These are phyloP conservation scores for Picea sitchensis DNA, from an alignment of 75 land plant genomes.

Conservation along the genomic window DNA sequence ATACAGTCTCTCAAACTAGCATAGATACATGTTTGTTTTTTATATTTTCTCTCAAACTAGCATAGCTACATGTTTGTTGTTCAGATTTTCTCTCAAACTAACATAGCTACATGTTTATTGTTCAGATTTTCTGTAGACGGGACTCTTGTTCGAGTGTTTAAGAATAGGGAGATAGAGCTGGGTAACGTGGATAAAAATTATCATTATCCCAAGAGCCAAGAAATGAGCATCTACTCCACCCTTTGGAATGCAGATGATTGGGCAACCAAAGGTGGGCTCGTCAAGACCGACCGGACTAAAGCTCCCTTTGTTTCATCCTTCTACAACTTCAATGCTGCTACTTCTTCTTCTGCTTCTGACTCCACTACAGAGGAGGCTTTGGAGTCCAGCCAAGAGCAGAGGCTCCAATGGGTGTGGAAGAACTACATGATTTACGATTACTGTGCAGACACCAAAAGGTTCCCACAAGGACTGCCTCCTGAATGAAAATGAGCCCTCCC, in stretches of 20 bases:
- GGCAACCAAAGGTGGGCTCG: constrained; percentile 30
- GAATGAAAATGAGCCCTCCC: too few relatives aligned
- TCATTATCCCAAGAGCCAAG: constrained; percentile 31
- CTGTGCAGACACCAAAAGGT: too few relatives aligned
- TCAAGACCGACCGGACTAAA: constrained; percentile 26
- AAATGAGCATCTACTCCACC: constrained; percentile 27
- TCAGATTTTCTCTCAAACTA: too few relatives aligned
- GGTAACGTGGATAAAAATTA: constrained; percentile 12
- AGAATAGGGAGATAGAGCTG: constrained; percentile 21
- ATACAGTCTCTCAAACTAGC: too few relatives aligned
- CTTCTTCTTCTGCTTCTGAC: neutral
- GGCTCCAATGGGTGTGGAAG: neutral
- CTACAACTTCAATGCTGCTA: neutral
- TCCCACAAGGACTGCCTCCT: too few relatives aligned
- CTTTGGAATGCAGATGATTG: constrained; percentile 29
- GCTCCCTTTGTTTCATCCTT: constrained; percentile 33
- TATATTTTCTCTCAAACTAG: constrained; percentile 19
- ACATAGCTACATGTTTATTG: neutral
- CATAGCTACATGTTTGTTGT: too few relatives aligned
- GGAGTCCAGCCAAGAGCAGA: neutral
- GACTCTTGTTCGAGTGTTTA: constrained; percentile 34
- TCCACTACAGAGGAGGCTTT: neutral
- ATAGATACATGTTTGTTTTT: neutral
- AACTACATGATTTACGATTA: too few relatives aligned
- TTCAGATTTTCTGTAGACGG: constrained; percentile 40